Evolutionary conservation across 2,329 filamentous ascomycete genomes (phyloP).

Genomic region (Delphinella strobiligena): DNA sequence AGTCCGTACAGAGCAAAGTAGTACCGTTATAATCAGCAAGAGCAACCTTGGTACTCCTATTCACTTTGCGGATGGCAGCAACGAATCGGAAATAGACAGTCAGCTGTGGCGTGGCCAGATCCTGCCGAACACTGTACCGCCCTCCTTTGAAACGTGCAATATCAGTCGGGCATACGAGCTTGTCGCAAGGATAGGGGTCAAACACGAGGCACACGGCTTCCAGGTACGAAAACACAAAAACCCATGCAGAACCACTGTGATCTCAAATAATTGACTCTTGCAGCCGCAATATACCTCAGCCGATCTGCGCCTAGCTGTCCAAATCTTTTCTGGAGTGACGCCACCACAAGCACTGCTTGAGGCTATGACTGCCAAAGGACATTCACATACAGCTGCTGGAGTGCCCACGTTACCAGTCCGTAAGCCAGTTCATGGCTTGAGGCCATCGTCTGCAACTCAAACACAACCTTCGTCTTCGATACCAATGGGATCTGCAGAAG

Average conservation of each 20-base stretch:
- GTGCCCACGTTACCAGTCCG: conserved; percentile 5
- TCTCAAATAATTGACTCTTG: neutral
- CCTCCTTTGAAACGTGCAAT: conserved; percentile 82
- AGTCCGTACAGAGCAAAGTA: conserved; percentile 53
- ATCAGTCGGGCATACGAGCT: conserved; percentile 70
- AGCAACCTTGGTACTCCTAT: conserved; percentile 62
- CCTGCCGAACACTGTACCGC: conserved; percentile 76
- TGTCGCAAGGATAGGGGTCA: conserved; percentile 67
- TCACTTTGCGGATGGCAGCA: conserved; percentile 45
- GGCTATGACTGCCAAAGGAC: conserved; percentile 34
- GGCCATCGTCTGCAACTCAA: neutral
- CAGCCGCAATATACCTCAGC: conserved; percentile 57
- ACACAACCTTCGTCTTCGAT: neutral
- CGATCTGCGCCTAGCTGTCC: conserved; percentile 65
- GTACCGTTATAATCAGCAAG: conserved; percentile 63
- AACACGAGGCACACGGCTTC: conserved; percentile 39
- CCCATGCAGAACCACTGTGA: neutral
- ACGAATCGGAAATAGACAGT: conserved; percentile 34
- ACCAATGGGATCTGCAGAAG: conserved; percentile 3
- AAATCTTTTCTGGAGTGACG: conserved; percentile 77
- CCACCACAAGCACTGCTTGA: conserved; percentile 67
- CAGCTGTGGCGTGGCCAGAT: conserved; percentile 59
- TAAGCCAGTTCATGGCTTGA: neutral
- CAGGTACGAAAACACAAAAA: conserved; percentile 3
- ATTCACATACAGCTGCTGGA: neutral